Evolutionary conservation across 768 basidiomycete genomes (phyloP), one percentile per base, ranked within the genome.

Genomic region (Suillus lakei): DNA sequence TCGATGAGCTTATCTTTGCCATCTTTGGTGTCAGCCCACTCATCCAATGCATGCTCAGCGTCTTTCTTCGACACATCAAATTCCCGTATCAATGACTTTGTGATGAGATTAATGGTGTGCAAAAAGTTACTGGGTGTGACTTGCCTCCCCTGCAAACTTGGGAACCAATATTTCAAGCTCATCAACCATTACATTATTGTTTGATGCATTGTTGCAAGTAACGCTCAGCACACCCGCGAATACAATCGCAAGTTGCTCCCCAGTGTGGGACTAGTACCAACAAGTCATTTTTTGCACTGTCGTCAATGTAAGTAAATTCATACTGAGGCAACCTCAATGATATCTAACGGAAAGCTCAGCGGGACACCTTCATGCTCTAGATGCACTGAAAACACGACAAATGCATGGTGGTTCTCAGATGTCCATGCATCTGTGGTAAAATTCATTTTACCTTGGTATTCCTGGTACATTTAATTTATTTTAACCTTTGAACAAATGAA

Each of bases 361-460:
- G 62, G 61, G 18, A 65, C 18, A 0, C 73, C 74, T 2, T 73
- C 26, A 4, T 67, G 1, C n/a, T 70, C 64, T 12, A 71, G 63
- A 54, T 74, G 72, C 0, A 74, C 71, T 0, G 66, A 59, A 9
- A 73, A 41, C 1, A 64, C 67, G 5, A 74, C 44, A 26, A 67
- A 74, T 2, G 73, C 73, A 2, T 56, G 26, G 26, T 77, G 72
- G 62, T 78, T 78, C 0, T 72, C 71, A 0, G 76, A 79, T 0
- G 77, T 79, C 81, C 80, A 83, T 0, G 72, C 72, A 67, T 83
- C 79, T 0, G 76, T 78, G 0, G 71, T 70, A 62, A 81, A 79
- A 60, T 68, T 78, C 2, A 82, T 46, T 1, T 58, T 39, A 1
- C 79, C 77, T 0, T 73, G 60, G 63, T 78, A 68, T 12, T 73